Evolutionary conservation across 768 basidiomycete genomes (phyloP), one percentile per base, ranked within the genome.

Genomic region (Suillus ampliporus): DNA sequence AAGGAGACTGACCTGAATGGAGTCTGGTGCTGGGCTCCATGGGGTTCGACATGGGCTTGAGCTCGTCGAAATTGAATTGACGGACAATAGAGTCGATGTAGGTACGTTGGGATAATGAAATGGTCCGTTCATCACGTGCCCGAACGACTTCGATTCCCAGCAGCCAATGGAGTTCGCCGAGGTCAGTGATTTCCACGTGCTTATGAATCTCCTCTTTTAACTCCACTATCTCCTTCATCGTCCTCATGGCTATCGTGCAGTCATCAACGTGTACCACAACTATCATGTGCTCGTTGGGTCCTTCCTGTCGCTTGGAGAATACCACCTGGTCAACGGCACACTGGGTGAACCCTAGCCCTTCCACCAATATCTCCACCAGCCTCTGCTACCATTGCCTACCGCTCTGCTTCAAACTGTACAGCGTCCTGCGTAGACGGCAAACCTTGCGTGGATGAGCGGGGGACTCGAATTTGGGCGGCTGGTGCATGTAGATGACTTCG

Each of bases 401-500:
- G 28, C 60, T 58, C 52, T 73, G 68, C 53, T 71, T 72, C n/a
- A 73, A 60, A 6, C 72, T 71, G 61, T 74, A 73, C 10, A 73
- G 60, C 5, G 65, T 61, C 58, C 72, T 73, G 41, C 21, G 44
- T 6, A 73, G 67, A 26, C 52, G 57, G 57, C 60, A 67, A 21
- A 71, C 68, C 19, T 61, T 43, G 23, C 54, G 44, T 15, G 35
- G 61, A 52, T 57, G 47, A 31, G 63, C 53, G 5, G 40, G 34
- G 14, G 28, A 46, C 17, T 40, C 31, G 38, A 54, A 64, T 6
- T 60, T 56, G 0, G 72, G 73, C 1, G 81, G 78, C 59, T 77
- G 77, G 7, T 69, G 23, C 79, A 84, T 82, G 71, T 78, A 84
- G 48, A 84, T 78, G 7, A 58, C 47, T 44, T 76, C 72, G 11